A percentile compares a stretch with the other conserved stretches of the same genome.
Evolutionary conservation across 2,329 filamentous ascomycete species (phyloP).

Genomic region (Colletotrichum gigasporum): DNA sequence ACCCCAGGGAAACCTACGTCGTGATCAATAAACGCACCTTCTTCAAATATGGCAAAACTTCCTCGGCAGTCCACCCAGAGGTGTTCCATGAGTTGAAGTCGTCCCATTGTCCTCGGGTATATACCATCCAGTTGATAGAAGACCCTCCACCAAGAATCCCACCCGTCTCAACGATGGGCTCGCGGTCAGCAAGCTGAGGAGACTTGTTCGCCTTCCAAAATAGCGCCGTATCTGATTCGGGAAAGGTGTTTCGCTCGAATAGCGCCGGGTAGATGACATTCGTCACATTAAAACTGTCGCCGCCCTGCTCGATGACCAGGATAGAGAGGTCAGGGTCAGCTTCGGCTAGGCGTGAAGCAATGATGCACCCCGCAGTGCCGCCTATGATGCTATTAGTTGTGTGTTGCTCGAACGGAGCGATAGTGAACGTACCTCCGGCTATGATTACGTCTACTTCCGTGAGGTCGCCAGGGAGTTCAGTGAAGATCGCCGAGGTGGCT

Average conservation of each 20-base stretch:
- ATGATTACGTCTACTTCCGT: conserved; percentile 61
- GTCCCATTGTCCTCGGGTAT: conserved; percentile 41
- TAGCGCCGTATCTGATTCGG: conserved; percentile 28
- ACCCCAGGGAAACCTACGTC: background rate
- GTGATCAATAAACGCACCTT: conserved; percentile 36
- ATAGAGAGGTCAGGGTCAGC: conserved; percentile 38
- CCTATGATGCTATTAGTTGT: conserved; percentile 32
- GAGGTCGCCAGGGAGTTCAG: conserved; percentile 38
- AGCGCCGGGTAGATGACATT: conserved; percentile 37
- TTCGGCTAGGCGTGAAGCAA: conserved; percentile 38
- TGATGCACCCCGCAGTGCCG: conserved; percentile 39
- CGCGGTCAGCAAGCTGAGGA: conserved; percentile 36
- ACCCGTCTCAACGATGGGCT: conserved; percentile 36
- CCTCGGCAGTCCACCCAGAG: conserved; percentile 43
- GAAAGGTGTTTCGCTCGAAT: conserved; percentile 25
- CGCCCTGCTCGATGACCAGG: conserved; percentile 40
- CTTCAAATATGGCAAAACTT: conserved; percentile 42
- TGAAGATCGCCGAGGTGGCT: conserved; percentile 34
- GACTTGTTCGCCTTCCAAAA: conserved; percentile 37
- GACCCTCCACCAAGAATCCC: conserved; percentile 43
- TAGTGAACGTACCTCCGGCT: conserved; percentile 50
- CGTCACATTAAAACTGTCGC: conserved; percentile 37
- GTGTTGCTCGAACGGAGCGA: background rate
- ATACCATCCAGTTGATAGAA: conserved; percentile 45
- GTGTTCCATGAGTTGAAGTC: conserved; percentile 47